These are phyloP conservation scores for Magnolia officinalis DNA, from an alignment of 164 flowering plant genomes.

Conservation along the genomic window DNA sequence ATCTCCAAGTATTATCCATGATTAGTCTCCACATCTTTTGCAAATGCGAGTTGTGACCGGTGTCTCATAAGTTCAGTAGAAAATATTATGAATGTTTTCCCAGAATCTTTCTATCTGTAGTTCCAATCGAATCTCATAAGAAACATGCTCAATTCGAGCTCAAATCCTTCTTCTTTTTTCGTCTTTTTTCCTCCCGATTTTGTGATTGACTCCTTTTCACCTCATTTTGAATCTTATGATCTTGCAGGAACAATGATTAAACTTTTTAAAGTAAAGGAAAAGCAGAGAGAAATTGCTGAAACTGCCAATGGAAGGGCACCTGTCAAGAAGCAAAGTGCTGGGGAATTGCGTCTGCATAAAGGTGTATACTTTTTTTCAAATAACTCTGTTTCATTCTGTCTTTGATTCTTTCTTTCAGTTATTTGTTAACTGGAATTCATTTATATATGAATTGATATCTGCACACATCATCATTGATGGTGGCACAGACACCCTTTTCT, in stretches of 20 bases:
- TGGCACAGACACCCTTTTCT: background rate
- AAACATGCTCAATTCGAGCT: no score
- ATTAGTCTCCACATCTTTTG: no score
- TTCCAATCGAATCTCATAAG: no score
- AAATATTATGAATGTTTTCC: no score
- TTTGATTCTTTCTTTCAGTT: background rate
- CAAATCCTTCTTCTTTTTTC: no score
- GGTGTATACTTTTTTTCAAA: constrained; percentile 18
- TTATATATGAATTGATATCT: background rate
- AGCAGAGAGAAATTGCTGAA: constrained; percentile 53
- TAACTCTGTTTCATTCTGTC: background rate
- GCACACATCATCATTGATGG: background rate
- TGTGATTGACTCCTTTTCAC: background rate
- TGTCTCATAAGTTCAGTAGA: no score
- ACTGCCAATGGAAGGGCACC: constrained; percentile 52
- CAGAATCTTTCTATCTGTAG: no score
- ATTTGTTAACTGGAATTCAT: background rate
- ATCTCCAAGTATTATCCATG: no score
- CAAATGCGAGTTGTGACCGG: no score
- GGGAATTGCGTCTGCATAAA: constrained; percentile 56
- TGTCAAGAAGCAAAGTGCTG: constrained; percentile 56
- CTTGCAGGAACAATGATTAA: constrained; percentile 38
- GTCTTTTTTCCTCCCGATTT: no score
- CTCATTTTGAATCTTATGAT: background rate
- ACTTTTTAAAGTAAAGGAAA: constrained; percentile 53